Evolutionary conservation across 73 alveolate genomes (phyloP), one percentile per base, ranked within the genome.

Genomic region (Paramecium pentaurelia): DNA sequence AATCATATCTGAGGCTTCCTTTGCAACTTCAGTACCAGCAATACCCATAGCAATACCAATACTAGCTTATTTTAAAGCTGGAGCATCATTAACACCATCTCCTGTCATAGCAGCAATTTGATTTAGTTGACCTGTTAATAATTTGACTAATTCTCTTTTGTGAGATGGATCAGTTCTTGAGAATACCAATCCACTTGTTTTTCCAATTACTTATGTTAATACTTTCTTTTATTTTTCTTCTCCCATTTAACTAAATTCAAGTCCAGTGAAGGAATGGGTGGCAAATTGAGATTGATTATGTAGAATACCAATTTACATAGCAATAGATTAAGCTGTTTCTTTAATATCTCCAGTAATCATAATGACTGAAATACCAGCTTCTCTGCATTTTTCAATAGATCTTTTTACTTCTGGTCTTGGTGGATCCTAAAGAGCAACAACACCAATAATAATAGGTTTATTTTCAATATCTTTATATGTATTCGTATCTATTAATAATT

Each of bases 71-170:
- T 98, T 97, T 20, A 99, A 93, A 18, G 99, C 99, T 7, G 99
- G 99, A n/a, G 99, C 99, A 95, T 99, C 99, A 87, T 99, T 99
- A 58, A 99, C 99, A 32, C 99, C 99, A 95, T 99, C 99, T 28
- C 99, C 99, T 77, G 99, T 98, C 98, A 99, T 99, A n/a, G 99
- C 99, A 8, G 97, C 99, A 20, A 98, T 95, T 83, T 96, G 80
- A 77, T 95, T 93, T 87, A 80, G 16, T 28, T 89, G 25, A 27
- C 85, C 93, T 42, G 93, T 93, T n/a, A 95, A 95, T 71, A 90
- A 22, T 93, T 95, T 96, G 10, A 96, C 98, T 30, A 96, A 93
- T 84, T 95, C 98, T 87, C 97, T 93, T 92, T 96, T 96, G 95
- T 98, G 99, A 86, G 96, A 93, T 28, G 99, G 99, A 86, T 96